phyloP scores from a whole-genome alignment of 2,329 filamentous ascomycete genomes.

The Penicillium verrucosum region DNA sequence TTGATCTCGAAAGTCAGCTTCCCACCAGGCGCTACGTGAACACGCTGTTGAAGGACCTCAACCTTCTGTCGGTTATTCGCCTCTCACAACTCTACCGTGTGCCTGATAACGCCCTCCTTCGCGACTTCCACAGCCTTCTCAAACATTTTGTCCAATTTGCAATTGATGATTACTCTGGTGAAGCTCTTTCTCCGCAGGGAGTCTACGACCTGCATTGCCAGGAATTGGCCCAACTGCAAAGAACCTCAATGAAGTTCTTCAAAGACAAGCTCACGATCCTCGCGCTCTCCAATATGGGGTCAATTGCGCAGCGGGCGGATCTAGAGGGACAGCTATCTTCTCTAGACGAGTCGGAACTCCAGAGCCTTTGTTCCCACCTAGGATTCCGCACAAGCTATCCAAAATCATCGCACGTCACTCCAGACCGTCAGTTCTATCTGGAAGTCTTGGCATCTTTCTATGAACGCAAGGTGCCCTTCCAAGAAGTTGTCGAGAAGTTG shows the following conservation, averaged over 20 bases:
- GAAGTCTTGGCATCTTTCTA: constrained; percentile 73
- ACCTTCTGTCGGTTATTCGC: constrained; percentile 72
- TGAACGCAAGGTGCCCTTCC: constrained; percentile 76
- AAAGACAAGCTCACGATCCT: constrained; percentile 88
- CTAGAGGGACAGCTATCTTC: constrained; percentile 70
- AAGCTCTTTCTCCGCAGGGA: constrained; percentile 67
- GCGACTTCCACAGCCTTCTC: constrained; percentile 76
- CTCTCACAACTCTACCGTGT: constrained; percentile 75
- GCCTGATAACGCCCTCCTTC: constrained; percentile 70
- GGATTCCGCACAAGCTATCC: constrained; percentile 83
- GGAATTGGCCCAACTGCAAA: constrained; percentile 72
- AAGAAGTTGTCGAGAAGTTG: constrained; percentile 69
- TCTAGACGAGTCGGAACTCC: constrained; percentile 71
- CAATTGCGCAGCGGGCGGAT: constrained; percentile 76
- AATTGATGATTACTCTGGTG: constrained; percentile 85
- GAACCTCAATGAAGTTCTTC: constrained; percentile 74
- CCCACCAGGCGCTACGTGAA: constrained; percentile 94
- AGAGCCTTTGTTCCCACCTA: constrained; percentile 65
- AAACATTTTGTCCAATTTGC: constrained; percentile 84
- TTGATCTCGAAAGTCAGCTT: constrained; percentile 87
- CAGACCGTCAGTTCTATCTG: constrained; percentile 48
- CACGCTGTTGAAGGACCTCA: constrained; percentile 78
- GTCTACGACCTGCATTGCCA: constrained; percentile 78
- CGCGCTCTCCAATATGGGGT: constrained; percentile 86
- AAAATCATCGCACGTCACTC: constrained; percentile 63